These are phyloP conservation scores for Colletotrichum sp. DNA, from an alignment of 2,329 filamentous ascomycete species.

Conservation along the genomic window DNA sequence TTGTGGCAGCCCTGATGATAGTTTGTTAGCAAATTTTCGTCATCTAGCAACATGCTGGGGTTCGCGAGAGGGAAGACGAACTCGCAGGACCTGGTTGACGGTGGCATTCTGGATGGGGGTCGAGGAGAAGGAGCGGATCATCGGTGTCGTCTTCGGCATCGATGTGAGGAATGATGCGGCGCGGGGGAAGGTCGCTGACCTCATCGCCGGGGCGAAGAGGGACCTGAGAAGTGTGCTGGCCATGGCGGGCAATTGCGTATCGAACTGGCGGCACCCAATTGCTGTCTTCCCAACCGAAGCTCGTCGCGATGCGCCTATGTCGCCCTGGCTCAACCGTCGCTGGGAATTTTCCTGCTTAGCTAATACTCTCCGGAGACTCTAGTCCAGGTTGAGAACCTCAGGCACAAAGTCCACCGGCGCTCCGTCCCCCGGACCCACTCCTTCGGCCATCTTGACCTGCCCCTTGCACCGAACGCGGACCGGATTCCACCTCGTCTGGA, in stretches of 20 bases:
- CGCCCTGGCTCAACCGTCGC: not conserved
- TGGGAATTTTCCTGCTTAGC: constrained; percentile 10
- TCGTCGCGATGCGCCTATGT: not conserved
- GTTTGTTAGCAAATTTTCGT: not conserved
- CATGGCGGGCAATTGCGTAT: constrained; percentile 25
- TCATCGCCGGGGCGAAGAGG: constrained; percentile 33
- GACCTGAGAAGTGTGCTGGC: constrained; percentile 39
- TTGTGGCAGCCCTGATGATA: constrained; percentile 72
- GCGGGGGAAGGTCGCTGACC: constrained; percentile 23
- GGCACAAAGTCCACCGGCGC: not conserved
- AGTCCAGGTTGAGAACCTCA: not conserved
- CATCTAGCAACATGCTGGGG: not conserved
- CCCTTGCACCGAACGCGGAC: not conserved
- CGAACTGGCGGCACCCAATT: not conserved
- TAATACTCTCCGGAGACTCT: not conserved
- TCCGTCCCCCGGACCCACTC: constrained; percentile 17
- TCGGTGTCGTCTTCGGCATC: constrained; percentile 16
- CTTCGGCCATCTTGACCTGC: not conserved
- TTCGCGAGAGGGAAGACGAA: constrained; percentile 29
- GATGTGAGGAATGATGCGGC: constrained; percentile 18
- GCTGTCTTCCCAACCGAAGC: not conserved
- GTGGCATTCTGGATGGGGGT: constrained; percentile 65
- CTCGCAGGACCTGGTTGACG: constrained; percentile 74
- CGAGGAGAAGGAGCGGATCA: constrained; percentile 58
- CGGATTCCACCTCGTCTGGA: not conserved